Conservation (phyloP, 2,329 filamentous ascomycete species). For the Neonectria neomacrospora region DNA sequence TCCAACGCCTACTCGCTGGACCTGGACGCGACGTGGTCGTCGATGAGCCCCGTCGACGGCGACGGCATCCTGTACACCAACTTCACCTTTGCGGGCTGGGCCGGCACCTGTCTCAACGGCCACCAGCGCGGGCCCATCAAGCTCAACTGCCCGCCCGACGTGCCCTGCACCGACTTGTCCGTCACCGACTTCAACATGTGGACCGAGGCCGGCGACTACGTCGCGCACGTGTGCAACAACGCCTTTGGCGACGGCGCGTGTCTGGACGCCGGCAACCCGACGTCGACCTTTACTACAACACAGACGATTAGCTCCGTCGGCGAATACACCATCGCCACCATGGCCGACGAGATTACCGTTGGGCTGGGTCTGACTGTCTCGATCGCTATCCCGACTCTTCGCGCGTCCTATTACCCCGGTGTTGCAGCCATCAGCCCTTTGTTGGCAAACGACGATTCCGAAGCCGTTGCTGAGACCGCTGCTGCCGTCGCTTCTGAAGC, state of each 20-base stretch:
- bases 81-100: constrained; percentile 38
- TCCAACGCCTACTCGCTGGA: constrained; percentile 38
- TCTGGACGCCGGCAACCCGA: constrained; percentile 23
- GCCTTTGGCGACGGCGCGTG: constrained; percentile 35
- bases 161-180: constrained; percentile 35
- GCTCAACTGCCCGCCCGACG: constrained; percentile 35
- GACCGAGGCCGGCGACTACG: constrained; percentile 23
- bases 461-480: constrained; percentile 10
- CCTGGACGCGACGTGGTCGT: constrained; percentile 35
- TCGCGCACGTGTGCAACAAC: constrained; percentile 35
- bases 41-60: constrained; percentile 28
- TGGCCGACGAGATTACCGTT: constrained; percentile 29
- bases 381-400: constrained; percentile 33
- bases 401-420: constrained; percentile 30
- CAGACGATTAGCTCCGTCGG: constrained; percentile 28
- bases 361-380: constrained; percentile 32
- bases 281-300: constrained; percentile 29
- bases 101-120: constrained; percentile 35
- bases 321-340: constrained; percentile 28
- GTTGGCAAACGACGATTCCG: constrained; percentile 12
- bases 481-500: constrained; percentile 4
- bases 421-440: constrained; percentile 29
- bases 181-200: constrained; percentile 36
- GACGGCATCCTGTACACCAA: constrained; percentile 36
- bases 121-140: constrained; percentile 35